These are phyloP conservation scores for Allium fistulosum DNA, from an alignment of 106 monocot species.

Conservation along the genomic window DNA sequence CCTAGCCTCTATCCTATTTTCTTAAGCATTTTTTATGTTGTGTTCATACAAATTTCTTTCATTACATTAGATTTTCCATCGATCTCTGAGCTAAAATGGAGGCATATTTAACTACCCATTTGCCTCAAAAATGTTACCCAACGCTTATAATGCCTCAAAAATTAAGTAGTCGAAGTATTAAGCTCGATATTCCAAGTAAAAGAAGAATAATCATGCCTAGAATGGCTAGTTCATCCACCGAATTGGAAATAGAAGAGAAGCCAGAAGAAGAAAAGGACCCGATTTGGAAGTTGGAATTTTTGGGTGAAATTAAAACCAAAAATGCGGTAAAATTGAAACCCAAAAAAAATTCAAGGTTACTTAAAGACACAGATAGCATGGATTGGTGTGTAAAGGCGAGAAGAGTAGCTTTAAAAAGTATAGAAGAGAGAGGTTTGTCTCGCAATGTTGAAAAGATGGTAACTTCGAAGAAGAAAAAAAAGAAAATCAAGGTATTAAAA, in stretches of 20 bases:
- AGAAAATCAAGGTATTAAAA: slow-evolving; percentile 22
- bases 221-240: slow-evolving; percentile 8
- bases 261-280: slow-evolving; percentile 21
- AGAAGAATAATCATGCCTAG: slow-evolving; percentile 11
- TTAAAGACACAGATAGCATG: slow-evolving; percentile 59
- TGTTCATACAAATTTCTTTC: no score
- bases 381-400: slow-evolving; percentile 95
- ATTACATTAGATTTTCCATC: no score
- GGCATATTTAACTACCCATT: slow-evolving; percentile 14
- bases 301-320: slow-evolving; percentile 35
- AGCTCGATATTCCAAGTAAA: slow-evolving; percentile 15
- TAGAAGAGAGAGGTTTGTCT: slow-evolving; percentile 63
- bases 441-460: slow-evolving; percentile 50
- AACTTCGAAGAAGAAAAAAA: slow-evolving; percentile 71
- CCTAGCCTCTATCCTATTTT: no score
- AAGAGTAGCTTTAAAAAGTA: slow-evolving; percentile 48
- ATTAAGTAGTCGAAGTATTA: slow-evolving; percentile 4
- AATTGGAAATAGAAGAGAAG: slow-evolving; percentile 19
- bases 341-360: slow-evolving; percentile 40
- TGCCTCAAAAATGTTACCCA: slow-evolving; percentile 17
- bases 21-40: no score
- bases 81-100: slow-evolving; percentile 26
- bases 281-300: slow-evolving; percentile 62
- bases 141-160: slow-evolving; percentile 1
- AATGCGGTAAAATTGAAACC: slow-evolving; percentile 22